Evolutionary conservation across 352 stramenopile species (phyloP).

Genomic region (Thraustochytrium sp.): DNA sequence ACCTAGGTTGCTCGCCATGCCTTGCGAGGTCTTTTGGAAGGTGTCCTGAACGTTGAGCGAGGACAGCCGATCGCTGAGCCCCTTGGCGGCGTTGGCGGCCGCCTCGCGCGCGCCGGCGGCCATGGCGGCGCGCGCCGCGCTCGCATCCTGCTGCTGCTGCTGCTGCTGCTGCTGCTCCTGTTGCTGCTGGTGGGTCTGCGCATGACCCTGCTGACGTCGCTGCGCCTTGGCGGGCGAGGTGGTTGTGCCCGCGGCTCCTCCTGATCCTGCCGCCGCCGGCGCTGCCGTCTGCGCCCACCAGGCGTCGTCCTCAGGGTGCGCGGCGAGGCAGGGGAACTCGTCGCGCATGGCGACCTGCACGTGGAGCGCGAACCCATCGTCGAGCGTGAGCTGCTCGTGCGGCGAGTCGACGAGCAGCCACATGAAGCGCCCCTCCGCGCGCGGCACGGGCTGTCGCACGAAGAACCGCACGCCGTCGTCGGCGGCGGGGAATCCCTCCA

Average conservation of each 20-base stretch:
- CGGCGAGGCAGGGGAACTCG: neutral
- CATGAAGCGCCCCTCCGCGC: neutral
- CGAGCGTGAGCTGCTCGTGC: neutral
- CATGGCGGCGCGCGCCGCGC: neutral
- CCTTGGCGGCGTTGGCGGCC: neutral
- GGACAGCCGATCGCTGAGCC: neutral
- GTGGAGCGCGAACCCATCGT: neutral
- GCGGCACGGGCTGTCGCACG: slow-evolving; percentile 11
- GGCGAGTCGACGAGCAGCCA: slow-evolving; percentile 5
- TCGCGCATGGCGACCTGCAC: neutral
- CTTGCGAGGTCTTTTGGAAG: slow-evolving; percentile 33
- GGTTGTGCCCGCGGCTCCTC: too few species aligned
- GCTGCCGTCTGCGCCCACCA: neutral
- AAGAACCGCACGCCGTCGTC: neutral
- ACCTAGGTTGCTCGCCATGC: neutral
- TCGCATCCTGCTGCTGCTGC: neutral
- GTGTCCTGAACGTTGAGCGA: neutral
- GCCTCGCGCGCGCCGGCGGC: neutral
- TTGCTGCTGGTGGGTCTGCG: neutral
- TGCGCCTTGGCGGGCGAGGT: too few species aligned
- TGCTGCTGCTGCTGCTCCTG: neutral
- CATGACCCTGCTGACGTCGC: too few species aligned
- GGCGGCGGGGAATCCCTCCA: neutral
- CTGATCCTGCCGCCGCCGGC: neutral
- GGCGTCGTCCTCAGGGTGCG: neutral